A percentile compares a stretch with the other conserved stretches of the same genome.
Conservation (phyloP, 495 filamentous ascomycete genomes). For the Aspergillus mulundensis region DNA sequence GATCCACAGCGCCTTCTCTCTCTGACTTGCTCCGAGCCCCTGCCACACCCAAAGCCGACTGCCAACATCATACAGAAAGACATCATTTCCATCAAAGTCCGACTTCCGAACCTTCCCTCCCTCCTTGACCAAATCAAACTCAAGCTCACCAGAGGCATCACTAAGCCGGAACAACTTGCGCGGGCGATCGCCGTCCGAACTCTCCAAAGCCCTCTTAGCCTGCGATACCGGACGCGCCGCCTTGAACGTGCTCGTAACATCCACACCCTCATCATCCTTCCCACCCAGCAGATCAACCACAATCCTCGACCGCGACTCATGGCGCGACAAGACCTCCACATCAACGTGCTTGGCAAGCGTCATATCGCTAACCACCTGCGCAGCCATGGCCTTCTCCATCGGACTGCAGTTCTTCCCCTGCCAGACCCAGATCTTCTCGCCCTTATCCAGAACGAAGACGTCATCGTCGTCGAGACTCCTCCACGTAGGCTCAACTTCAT, state of each 20-base stretch:
- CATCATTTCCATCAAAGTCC: constrained; percentile 52
- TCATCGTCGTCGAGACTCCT: constrained; percentile 56
- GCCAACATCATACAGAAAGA: constrained; percentile 55
- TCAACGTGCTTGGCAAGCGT: constrained; percentile 57
- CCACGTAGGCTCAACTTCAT: constrained; percentile 60
- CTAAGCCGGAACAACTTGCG: constrained; percentile 51
- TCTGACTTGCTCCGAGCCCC: constrained; percentile 47
- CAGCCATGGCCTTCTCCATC: constrained; percentile 62
- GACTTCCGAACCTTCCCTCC: constrained; percentile 31
- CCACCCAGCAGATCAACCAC: constrained; percentile 55
- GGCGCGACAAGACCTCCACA: constrained; percentile 57
- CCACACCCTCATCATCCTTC: constrained; percentile 15
- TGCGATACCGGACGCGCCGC: neutral
- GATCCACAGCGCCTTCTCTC: constrained; percentile 55
- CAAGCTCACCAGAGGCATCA: constrained; percentile 49
- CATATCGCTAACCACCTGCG: constrained; percentile 60
- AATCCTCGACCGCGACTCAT: constrained; percentile 48
- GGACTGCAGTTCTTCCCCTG: constrained; percentile 59
- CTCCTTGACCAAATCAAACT: constrained; percentile 52
- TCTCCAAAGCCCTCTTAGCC: constrained; percentile 12
- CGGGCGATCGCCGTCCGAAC: constrained; percentile 13
- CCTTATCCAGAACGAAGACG: constrained; percentile 57
- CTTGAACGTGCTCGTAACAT: constrained; percentile 11
- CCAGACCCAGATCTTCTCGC: constrained; percentile 62
- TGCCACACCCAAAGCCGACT: constrained; percentile 58